phyloP scores from a whole-genome alignment of 768 basidiomycete species.

The Psilocybe azurescens region DNA sequence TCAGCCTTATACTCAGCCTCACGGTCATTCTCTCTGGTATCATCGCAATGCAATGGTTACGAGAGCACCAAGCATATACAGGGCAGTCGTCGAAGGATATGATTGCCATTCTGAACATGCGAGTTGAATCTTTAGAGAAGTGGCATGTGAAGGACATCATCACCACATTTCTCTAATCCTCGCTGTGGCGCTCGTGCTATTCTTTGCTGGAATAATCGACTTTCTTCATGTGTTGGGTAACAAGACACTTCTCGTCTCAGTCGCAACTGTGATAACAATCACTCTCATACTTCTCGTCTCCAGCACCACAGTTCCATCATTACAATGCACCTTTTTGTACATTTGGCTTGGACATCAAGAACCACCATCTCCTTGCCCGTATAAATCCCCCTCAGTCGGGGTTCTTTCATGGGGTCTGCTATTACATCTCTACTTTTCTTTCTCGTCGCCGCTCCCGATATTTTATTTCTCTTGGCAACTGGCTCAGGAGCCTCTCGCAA shows the following conservation, averaged over 20 bases:
- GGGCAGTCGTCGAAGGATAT: background rate
- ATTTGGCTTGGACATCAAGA: background rate
- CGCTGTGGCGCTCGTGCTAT: constrained; percentile 2
- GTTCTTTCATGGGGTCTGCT: constrained; percentile 1
- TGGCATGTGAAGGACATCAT: constrained; percentile 7
- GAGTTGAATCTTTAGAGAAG: background rate
- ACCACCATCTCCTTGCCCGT: background rate
- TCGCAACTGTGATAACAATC: background rate
- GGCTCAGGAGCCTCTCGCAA: background rate
- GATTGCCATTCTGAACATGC: constrained; percentile 4
- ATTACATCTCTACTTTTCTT: background rate
- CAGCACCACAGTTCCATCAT: background rate
- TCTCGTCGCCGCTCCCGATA: no score
- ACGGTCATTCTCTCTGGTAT: constrained; percentile 6
- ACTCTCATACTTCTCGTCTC: background rate
- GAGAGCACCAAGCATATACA: constrained; percentile 3
- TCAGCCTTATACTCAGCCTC: constrained; percentile 8
- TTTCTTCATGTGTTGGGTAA: background rate
- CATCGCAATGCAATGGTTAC: constrained; percentile 5
- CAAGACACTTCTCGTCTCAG: background rate
- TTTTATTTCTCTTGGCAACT: background rate
- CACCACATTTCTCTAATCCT: background rate
- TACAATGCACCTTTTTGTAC: background rate
- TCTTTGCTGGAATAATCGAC: constrained; percentile 4
- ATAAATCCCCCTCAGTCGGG: background rate